Base-by-base conservation (phyloP, 2,329 filamentous ascomycete species). In the Chaetothyriales sp. region DNA sequence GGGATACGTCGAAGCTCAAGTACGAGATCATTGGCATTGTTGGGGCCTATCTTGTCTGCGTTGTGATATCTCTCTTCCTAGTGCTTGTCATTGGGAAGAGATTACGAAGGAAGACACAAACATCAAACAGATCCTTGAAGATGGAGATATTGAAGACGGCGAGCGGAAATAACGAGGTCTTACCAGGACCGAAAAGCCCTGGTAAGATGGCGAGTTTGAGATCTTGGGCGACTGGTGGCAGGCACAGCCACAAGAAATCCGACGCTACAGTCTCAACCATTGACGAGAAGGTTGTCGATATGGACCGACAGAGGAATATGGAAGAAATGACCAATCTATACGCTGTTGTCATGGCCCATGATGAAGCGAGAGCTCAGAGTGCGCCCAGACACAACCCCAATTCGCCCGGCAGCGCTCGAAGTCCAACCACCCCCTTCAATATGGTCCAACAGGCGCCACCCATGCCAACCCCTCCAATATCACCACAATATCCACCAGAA, bases 321-420 rank as follows among this genome's bases (percentile, higher is more conserved):
- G 75, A 82, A 57, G 85, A 95, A 65, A 80, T 95, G 66, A 88
- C 95, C 66, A 80, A 86, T 60, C 80, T 96, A 65, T 96, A 95
- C 68, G 87, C 82, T 55, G 84, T 88, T 59, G 89, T 95, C 56
- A 84, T 95, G 81, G 86, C 88, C 65, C 85, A 94, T 60, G 89
- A 95, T 57, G 75, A 73, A 45, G 68, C 71, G 55, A 74, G 71
- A 48, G 48, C 50, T 12, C 43, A 51, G 25, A 53, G 51, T 20
- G 50, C 52, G 45, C 51, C 50, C 10, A 56, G 50, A 45, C 58
- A 55, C 48, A 49, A 49, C 12, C 54, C 53, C 43, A 51, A 53
- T 18, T 39, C 32, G 10, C 52, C 56, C 18, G 51, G 49, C 19
- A 50, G 49, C 19, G 51, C 53, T n/a, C 47, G 44, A 19, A 48